Percentiles rank a stretch among this genome's conserved stretches.
Conservation (phyloP, 495 filamentous ascomycete genomes). For the Hypoxylon crocopeplum region DNA sequence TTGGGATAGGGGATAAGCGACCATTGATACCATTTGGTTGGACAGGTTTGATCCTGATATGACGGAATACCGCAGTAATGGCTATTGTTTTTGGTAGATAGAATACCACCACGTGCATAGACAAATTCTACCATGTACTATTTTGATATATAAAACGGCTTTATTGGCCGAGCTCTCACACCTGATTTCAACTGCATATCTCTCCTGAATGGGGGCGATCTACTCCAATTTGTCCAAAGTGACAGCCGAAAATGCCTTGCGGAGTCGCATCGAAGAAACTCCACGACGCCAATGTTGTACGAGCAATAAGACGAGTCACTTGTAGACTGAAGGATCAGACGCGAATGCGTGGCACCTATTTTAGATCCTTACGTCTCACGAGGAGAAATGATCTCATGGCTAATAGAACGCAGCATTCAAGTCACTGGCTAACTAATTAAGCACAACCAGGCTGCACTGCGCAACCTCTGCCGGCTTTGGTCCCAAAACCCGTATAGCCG, state of each 20-base stretch:
- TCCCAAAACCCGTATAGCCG: too few relatives aligned
- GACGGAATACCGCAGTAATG: constrained; percentile 20
- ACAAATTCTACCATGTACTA: constrained; percentile 11
- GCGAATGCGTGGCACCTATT: background rate
- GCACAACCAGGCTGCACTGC: too few relatives aligned
- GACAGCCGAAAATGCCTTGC: background rate
- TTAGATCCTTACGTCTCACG: background rate
- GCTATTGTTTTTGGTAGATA: constrained; percentile 2
- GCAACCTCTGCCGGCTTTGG: too few relatives aligned
- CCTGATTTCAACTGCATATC: too few relatives aligned
- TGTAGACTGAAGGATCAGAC: background rate
- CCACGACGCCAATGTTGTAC: background rate
- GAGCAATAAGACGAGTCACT: background rate
- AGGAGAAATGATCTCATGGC: too few relatives aligned
- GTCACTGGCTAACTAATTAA: too few relatives aligned
- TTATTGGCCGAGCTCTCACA: background rate
- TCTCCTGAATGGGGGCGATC: too few relatives aligned
- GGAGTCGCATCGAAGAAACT: background rate
- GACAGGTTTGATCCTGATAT: constrained; percentile 7
- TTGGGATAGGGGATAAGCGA: constrained; percentile 19
- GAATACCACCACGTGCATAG: constrained; percentile 9
- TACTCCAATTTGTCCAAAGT: background rate
- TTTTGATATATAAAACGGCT: background rate
- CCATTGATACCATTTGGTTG: constrained; percentile 25
- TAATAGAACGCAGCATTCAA: too few relatives aligned